Percentiles rank a stretch among this genome's conserved stretches.
phyloP scores from a whole-genome alignment of 2,329 filamentous ascomycete species.

The Colletotrichum lupini region DNA sequence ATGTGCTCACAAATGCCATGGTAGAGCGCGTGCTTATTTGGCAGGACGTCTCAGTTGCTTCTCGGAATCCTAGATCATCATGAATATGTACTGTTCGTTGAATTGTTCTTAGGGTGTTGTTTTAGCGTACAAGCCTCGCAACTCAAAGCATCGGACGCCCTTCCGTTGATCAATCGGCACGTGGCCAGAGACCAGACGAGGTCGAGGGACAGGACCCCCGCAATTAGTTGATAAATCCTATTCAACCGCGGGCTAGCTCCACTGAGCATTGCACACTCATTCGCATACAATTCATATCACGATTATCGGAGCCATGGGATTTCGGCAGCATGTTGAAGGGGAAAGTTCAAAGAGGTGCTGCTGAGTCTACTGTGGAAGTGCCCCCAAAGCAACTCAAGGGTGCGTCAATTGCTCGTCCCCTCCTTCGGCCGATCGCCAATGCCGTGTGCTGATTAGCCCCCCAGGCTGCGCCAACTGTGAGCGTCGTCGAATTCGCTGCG shows the following conservation, averaged over 20 bases:
- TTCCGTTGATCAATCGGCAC: neutral
- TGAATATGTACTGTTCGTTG: neutral
- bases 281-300: neutral
- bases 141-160: neutral
- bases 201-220: constrained; percentile 1
- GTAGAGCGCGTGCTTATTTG: neutral
- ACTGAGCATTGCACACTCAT: constrained; percentile 38
- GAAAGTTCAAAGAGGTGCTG: neutral
- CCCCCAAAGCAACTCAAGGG: neutral
- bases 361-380: neutral
- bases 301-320: neutral
- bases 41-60: neutral
- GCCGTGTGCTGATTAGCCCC: neutral
- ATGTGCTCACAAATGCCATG: neutral
- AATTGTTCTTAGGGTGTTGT: neutral
- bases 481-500: neutral
- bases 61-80: neutral
- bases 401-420: neutral
- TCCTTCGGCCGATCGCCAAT: neutral
- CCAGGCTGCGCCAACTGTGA: neutral
- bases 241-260: constrained; percentile 25
- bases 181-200: too few relatives aligned
- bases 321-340: neutral
- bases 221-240: neutral
- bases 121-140: neutral